Base-by-base conservation (phyloP, 805 yeast species). In the Starmerella cellae region DNA sequence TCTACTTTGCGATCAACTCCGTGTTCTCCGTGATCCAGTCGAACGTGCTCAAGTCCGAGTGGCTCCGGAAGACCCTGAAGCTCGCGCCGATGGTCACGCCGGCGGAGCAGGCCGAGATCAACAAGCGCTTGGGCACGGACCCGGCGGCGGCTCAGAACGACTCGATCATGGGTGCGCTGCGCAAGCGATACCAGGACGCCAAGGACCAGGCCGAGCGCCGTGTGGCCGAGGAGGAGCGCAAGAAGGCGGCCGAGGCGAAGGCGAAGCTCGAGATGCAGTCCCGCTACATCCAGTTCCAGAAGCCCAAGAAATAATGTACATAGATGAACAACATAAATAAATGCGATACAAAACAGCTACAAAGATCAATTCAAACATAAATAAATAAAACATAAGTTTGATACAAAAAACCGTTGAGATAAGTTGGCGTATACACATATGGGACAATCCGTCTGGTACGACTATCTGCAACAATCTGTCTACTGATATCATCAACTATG, bases 1-100 rank as follows among this genome's bases (percentile, higher is more conserved):
- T 84, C 39, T 91, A 87, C 59, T 83, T 88, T 61, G 78, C 88
- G 5, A 75, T 81, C 29, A 84, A 85, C 58, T 82, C 94, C 44
- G 50, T 75, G 13, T 74, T 74, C 53, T 81, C 95, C 1, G 71
- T 82, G 38, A 37, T 73, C 17, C 97, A 88, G 65, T 74, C 88
- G 10, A 57, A 72, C 39, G 54, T 80, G 20, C 68, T 91, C 54
- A 75, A 79, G 60, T 71, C 68, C 47, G 62, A 70, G 41, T 51
- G 61, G 42, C 73, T 82, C 55, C 73, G 96, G 63, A 66, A 64
- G 32, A 45, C 63, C 41, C 60, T 74, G 24, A 72, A 74, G 11
- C 65, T 82, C 52, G 74, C 84, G 2, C 77, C 77, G 13, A 68
- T 81, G 49, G 74, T 73, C 32, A 69, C 73, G 33, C 70, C 79